Percentiles rank a stretch among this genome's conserved stretches.
phyloP scores from a whole-genome alignment of 129 eudicot species.

The Flaveria brownii region DNA sequence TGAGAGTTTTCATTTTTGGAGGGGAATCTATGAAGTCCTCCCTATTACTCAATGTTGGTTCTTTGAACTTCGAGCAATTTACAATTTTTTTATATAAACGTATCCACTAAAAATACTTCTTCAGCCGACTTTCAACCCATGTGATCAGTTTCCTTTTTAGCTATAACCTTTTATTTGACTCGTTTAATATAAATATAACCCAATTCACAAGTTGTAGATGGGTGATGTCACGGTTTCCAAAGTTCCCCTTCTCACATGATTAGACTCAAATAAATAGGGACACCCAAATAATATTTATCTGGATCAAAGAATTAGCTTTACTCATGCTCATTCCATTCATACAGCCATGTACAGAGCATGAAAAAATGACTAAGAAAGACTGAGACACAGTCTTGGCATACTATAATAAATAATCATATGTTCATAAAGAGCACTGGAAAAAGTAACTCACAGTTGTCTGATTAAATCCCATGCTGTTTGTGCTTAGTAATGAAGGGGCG shows the following conservation, averaged over 20 bases:
- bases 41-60: background rate
- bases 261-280: background rate
- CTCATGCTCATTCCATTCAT: background rate
- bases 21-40: background rate
- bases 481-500: constrained; percentile 44
- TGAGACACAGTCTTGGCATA: background rate
- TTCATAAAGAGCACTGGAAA: background rate
- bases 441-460: constrained; percentile 74
- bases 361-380: constrained; percentile 5
- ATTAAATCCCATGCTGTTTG: constrained; percentile 57
- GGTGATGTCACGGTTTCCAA: background rate
- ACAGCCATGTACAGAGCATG: background rate
- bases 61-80: background rate
- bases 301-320: background rate
- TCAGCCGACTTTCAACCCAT: background rate
- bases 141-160: background rate
- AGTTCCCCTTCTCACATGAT: constrained; percentile 10
- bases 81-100: no score
- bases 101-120: background rate
- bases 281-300: background rate
- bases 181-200: background rate
- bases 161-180: background rate
- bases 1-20: background rate
- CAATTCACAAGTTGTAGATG: background rate
- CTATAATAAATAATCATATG: background rate